Percentiles rank a stretch among this genome's conserved stretches.
Evolutionary conservation across 257 asterid species (phyloP).

Genomic region (Phtheirospermum japonicum): DNA sequence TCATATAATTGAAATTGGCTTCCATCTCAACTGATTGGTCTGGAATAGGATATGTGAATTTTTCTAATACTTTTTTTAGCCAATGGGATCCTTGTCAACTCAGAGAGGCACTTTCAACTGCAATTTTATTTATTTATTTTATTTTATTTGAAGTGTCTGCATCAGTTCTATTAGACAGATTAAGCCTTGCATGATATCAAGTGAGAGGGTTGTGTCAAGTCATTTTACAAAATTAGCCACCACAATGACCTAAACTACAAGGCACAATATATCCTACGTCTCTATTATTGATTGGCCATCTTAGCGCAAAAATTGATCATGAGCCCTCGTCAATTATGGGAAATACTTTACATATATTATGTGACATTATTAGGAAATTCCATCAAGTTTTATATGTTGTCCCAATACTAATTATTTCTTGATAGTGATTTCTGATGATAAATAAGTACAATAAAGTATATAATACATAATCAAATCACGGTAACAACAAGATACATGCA

Average conservation of each 20-base stretch:
- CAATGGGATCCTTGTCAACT: too few species aligned
- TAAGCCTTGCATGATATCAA: constrained; percentile 29
- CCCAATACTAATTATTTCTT: too few species aligned
- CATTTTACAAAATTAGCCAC: constrained; percentile 33
- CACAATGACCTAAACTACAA: constrained; percentile 33
- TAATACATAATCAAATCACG: too few species aligned
- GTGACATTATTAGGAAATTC: not conserved
- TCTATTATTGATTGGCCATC: constrained; percentile 4
- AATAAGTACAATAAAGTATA: too few species aligned
- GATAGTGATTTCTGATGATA: too few species aligned
- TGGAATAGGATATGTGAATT: too few species aligned
- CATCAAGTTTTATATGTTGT: not conserved
- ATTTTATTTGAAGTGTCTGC: constrained; percentile 31
- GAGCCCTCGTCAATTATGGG: not conserved
- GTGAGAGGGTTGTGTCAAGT: constrained; percentile 31
- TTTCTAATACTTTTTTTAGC: too few species aligned
- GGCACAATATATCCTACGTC: constrained; percentile 27
- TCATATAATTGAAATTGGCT: too few species aligned
- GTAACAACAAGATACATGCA: too few species aligned
- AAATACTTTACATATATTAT: not conserved
- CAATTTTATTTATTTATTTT: too few species aligned
- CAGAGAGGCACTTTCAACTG: too few species aligned
- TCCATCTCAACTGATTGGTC: too few species aligned
- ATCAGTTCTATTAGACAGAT: constrained; percentile 27
- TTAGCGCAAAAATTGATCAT: constrained; percentile 12